Evolutionary conservation across 495 filamentous ascomycete genomes (phyloP).

Genomic region (Lasiosphaeria ovina): DNA sequence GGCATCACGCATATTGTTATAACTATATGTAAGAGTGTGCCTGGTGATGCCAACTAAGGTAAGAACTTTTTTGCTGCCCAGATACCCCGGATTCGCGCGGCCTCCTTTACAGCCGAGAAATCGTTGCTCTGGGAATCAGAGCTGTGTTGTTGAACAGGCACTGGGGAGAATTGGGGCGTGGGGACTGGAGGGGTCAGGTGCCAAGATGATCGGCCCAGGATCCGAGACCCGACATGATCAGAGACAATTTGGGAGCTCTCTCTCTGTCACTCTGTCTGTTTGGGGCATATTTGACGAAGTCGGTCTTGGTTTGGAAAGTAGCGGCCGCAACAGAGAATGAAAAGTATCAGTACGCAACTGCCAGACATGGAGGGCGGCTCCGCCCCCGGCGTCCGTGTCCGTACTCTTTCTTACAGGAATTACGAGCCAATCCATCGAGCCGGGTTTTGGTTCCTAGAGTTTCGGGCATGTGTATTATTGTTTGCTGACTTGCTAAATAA

Average conservation of each 20-base stretch:
- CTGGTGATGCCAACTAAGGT: too few species aligned
- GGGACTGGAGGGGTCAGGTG: background rate
- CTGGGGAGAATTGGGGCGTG: background rate
- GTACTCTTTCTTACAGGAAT: too few species aligned
- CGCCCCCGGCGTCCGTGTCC: too few species aligned
- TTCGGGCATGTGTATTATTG: too few species aligned
- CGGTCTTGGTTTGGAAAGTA: background rate
- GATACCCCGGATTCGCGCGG: too few species aligned
- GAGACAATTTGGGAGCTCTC: background rate
- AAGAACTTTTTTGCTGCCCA: too few species aligned
- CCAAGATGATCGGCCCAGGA: background rate
- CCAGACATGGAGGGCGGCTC: background rate
- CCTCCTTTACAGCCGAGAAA: too few species aligned
- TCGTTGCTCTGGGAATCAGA: background rate
- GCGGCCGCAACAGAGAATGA: background rate
- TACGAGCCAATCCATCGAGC: too few species aligned
- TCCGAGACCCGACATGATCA: slow-evolving; percentile 2
- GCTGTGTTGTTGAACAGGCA: background rate
- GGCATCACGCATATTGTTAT: too few species aligned
- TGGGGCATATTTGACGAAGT: slow-evolving; percentile 2
- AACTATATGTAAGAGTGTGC: too few species aligned
- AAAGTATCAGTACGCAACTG: background rate
- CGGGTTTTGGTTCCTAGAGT: too few species aligned
- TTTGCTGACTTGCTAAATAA: background rate
- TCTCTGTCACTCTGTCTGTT: background rate